These are phyloP conservation scores for Monosporozyma servazzii DNA, from an alignment of 805 yeast species.

Conservation along the genomic window DNA sequence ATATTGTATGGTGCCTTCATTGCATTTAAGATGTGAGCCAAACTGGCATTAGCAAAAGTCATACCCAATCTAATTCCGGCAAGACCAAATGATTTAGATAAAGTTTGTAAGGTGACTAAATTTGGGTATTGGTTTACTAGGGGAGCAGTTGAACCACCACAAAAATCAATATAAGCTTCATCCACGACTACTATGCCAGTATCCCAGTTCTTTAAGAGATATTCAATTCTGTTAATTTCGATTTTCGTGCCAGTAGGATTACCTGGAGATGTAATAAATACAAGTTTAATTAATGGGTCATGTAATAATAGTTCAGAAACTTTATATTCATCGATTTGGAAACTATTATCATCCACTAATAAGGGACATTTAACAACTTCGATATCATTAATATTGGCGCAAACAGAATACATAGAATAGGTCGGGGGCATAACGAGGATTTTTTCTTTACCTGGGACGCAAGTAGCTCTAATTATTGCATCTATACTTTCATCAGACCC, in stretches of 20 bases:
- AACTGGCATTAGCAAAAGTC: conserved; percentile 51
- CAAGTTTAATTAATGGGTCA: conserved; percentile 61
- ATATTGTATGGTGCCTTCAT: conserved; percentile 96
- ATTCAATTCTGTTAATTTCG: conserved; percentile 38
- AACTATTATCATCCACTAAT: conserved; percentile 42
- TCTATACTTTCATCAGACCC: conserved; percentile 97
- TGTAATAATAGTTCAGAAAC: conserved; percentile 42
- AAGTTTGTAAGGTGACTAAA: conserved; percentile 80
- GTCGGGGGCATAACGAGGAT: conserved; percentile 88
- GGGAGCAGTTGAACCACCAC: conserved; percentile 67
- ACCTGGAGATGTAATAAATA: conserved; percentile 91
- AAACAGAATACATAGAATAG: conserved; percentile 91
- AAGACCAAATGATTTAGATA: conserved; percentile 90
- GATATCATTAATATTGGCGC: conserved; percentile 85
- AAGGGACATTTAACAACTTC: conserved; percentile 68
- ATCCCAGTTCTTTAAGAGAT: conserved; percentile 44
- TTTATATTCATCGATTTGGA: conserved; percentile 50
- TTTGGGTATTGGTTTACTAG: conserved; percentile 75
- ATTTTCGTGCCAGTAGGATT: conserved; percentile 82
- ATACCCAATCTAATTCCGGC: conserved; percentile 91
- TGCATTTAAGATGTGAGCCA: conserved; percentile 66
- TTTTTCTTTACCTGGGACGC: conserved; percentile 76
- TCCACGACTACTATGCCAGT: conserved; percentile 79
- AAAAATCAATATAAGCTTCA: conserved; percentile 91
- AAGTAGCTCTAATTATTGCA: conserved; percentile 72